A percentile compares a stretch with the other conserved stretches of the same genome.
phyloP scores from a whole-genome alignment of 2,329 filamentous ascomycete genomes.

The Leptographium wingfieldii region DNA sequence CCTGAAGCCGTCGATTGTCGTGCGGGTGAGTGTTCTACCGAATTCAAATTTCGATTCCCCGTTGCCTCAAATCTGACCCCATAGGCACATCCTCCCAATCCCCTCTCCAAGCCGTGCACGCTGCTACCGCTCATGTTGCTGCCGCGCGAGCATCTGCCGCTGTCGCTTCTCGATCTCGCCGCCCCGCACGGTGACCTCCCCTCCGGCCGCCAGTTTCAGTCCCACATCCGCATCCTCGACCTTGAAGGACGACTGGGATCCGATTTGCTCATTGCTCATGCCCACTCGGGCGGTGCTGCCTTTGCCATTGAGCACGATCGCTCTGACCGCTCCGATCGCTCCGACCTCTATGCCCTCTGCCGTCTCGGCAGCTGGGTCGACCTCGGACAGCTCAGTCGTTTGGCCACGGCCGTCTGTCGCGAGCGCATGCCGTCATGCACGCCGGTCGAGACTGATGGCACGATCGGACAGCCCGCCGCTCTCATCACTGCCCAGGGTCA shows the following conservation, averaged over 20 bases:
- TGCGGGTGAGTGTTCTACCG: slow-evolving; percentile 30
- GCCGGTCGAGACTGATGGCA: slow-evolving; percentile 1
- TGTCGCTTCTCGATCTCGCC: slow-evolving; percentile 49
- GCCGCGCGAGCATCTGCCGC: slow-evolving; percentile 43
- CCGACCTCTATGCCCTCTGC: slow-evolving; percentile 53
- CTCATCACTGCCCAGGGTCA: slow-evolving; percentile 33
- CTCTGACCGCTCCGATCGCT: slow-evolving; percentile 12
- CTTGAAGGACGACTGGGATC: slow-evolving; percentile 46
- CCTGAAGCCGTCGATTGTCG: slow-evolving; percentile 35
- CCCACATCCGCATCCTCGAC: slow-evolving; percentile 50
- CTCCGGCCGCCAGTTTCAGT: slow-evolving; percentile 44
- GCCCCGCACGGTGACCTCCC: slow-evolving; percentile 36
- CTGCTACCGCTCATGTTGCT: slow-evolving; percentile 51
- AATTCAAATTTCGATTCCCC: too few species aligned
- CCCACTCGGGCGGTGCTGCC: slow-evolving; percentile 27
- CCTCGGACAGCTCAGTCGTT: slow-evolving; percentile 36
- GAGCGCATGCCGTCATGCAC: slow-evolving; percentile 15
- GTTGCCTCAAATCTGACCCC: too few species aligned
- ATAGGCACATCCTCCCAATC: slow-evolving; percentile 43
- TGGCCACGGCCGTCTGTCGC: slow-evolving; percentile 34
- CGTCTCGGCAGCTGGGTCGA: slow-evolving; percentile 56
- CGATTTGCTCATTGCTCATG: slow-evolving; percentile 47
- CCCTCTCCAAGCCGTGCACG: slow-evolving; percentile 38
- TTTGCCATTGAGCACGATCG: slow-evolving; percentile 55
- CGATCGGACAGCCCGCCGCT: slow-evolving; percentile 8